Evolutionary conservation across 139 green algal genomes (phyloP), one percentile per base, ranked within the genome.

Genomic region (Volvox reticuliferus): DNA sequence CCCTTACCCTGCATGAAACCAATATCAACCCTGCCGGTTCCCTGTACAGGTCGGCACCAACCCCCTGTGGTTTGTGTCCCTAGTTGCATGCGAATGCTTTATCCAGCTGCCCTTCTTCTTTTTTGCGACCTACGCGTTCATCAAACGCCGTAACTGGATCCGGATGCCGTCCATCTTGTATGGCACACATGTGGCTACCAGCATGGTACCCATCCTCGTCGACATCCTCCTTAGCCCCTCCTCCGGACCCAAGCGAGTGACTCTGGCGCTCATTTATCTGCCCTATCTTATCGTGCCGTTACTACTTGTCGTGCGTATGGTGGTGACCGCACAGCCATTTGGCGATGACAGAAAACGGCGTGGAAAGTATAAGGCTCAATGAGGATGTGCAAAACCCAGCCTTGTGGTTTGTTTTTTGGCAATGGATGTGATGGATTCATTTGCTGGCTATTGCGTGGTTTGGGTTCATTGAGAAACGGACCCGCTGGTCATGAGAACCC

Each of bases 41-140:
- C 22, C 22, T 75, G 67, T 75, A 62, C 92, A 97, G 93, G 96
- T 97, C 37, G 88, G 79, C 20, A 76, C 78, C 32, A 95, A 95
- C 82, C 93, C 94, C 2, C 35, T 91, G 17, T 98, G 96, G 96
- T 98, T 98, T 90, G 83, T 93, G 61, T 65, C 92, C 0, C 89
- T 98, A 73, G 94, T 97, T 12, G 93, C 82, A 71, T 94, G 94
- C 21, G 96, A 98, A 91, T 28, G 96, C 0, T 24, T 93, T 0
- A 22, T 98, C 20, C 96, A 98, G 92, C 69, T 89, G 69, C 85
- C 85, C 17, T 98, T 98, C 89, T 96, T 98, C 90, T 96, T 98
- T 55, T 73, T 96, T 16, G 95, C 86, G 3, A 76, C 86, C 17
- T 98, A 96, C 24, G 96, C 94, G 0, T 96, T 96, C 37, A 50